These are phyloP conservation scores for Wickerhamiella pararugosa DNA, from an alignment of 1,139 yeast genomes.

Conservation along the genomic window DNA sequence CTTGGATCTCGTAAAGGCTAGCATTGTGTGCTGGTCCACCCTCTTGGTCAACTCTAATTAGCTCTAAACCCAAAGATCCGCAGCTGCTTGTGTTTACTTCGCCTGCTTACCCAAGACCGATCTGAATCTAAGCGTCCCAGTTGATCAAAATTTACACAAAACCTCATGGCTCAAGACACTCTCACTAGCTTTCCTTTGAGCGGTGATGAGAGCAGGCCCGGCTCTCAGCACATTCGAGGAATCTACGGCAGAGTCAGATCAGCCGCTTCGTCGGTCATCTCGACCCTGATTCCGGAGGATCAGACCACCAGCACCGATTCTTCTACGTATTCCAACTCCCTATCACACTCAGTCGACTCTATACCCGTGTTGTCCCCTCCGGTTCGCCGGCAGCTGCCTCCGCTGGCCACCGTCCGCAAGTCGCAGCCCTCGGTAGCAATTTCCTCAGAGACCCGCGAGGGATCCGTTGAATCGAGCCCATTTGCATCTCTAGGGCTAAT, in stretches of 20 bases:
- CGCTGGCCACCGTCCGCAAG: not conserved
- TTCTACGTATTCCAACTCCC: not conserved
- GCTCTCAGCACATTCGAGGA: constrained; percentile 4
- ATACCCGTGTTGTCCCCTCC: not conserved
- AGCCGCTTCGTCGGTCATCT: constrained; percentile 14
- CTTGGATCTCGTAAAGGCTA: too few relatives aligned
- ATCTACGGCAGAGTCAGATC: constrained; percentile 11
- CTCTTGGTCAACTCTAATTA: too few relatives aligned
- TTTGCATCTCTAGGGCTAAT: not conserved
- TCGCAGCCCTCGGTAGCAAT: constrained; percentile 1
- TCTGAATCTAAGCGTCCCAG: too few relatives aligned
- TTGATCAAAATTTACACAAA: too few relatives aligned
- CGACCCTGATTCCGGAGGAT: constrained; percentile 11
- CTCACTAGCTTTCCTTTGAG: constrained; percentile 10
- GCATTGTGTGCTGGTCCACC: too few relatives aligned
- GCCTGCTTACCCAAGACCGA: too few relatives aligned
- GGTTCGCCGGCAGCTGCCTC: not conserved
- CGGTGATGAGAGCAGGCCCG: constrained; percentile 6
- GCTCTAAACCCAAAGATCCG: too few relatives aligned
- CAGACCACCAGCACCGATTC: not conserved
- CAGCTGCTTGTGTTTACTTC: too few relatives aligned
- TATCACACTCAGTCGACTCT: not conserved
- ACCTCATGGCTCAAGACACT: too few relatives aligned
- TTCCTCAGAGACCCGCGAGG: not conserved
- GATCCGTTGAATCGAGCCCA: not conserved